Evolutionary conservation across 257 asterid genomes (phyloP).

Genomic region (Solanum chiquidenum): DNA sequence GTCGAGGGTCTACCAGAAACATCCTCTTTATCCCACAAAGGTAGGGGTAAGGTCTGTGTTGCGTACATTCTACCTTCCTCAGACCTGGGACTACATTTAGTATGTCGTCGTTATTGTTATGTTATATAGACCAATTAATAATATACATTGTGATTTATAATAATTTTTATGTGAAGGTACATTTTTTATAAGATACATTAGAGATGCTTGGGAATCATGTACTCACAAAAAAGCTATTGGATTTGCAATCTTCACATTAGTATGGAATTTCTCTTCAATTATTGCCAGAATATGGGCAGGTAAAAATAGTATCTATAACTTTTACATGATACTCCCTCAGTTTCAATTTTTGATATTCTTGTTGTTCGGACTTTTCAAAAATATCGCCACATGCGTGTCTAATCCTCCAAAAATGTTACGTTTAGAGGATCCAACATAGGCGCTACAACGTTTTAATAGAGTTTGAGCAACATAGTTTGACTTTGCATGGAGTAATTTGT

Average conservation of each 20-base stretch:
- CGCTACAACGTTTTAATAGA: neutral
- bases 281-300: slow-evolving; percentile 84
- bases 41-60: neutral
- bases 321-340: neutral
- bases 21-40: neutral
- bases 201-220: slow-evolving; percentile 74
- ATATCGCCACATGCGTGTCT: neutral
- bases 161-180: slow-evolving; percentile 29
- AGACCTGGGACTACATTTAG: neutral
- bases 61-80: neutral
- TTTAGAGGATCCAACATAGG: neutral
- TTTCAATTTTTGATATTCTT: neutral
- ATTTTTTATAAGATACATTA: slow-evolving; percentile 48
- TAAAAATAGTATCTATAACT: slow-evolving; percentile 3
- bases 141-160: neutral
- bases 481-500: neutral
- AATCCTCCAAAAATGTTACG: neutral
- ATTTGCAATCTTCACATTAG: slow-evolving; percentile 56
- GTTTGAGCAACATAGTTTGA: neutral
- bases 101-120: neutral
- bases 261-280: slow-evolving; percentile 68
- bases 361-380: neutral
- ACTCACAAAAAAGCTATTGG: slow-evolving; percentile 81
- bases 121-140: neutral
- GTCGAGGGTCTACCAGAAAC: neutral